Conservation (phyloP, 192 early-diverging fungal genomes). For the Chytriomyces hyalinus region DNA sequence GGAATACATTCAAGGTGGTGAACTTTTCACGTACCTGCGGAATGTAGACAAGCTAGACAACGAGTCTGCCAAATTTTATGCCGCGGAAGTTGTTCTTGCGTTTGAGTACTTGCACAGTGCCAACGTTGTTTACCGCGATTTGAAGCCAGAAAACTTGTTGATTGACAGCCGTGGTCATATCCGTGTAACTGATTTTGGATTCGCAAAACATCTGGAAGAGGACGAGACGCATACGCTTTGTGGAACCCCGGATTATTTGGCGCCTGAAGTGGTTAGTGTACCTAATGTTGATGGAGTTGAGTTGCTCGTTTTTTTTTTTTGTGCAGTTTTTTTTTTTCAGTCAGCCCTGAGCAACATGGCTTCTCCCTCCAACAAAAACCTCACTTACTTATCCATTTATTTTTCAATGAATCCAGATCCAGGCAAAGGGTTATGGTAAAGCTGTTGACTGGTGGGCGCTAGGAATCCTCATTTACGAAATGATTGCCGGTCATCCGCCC, state of each 20-base stretch:
- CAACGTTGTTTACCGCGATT: constrained; percentile 67
- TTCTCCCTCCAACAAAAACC: background rate
- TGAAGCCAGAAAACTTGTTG: constrained; percentile 45
- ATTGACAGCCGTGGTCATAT: constrained; percentile 73
- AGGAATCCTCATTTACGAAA: constrained; percentile 78
- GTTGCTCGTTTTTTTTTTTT: constrained; percentile 12
- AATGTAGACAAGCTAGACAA: constrained; percentile 87
- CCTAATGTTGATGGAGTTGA: constrained; percentile 23
- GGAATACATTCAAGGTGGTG: constrained; percentile 81
- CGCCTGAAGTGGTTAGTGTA: constrained; percentile 63
- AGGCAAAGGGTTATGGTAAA: constrained; percentile 91
- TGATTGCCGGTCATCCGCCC: constrained; percentile 74
- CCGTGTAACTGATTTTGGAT: constrained; percentile 81
- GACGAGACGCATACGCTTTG: constrained; percentile 75
- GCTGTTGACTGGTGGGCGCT: constrained; percentile 96
- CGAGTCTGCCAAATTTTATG: constrained; percentile 85
- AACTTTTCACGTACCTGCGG: constrained; percentile 91
- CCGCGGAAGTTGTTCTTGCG: constrained; percentile 71
- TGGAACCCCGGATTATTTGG: constrained; percentile 79
- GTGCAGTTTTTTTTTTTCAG: background rate
- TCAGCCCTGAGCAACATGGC: background rate
- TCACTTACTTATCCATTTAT: background rate
- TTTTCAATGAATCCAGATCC: constrained; percentile 38
- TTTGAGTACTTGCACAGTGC: constrained; percentile 72
- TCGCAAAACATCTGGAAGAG: constrained; percentile 75